Conservation (phyloP, 305 asterid genomes). For the Solanum hybrid region DNA sequence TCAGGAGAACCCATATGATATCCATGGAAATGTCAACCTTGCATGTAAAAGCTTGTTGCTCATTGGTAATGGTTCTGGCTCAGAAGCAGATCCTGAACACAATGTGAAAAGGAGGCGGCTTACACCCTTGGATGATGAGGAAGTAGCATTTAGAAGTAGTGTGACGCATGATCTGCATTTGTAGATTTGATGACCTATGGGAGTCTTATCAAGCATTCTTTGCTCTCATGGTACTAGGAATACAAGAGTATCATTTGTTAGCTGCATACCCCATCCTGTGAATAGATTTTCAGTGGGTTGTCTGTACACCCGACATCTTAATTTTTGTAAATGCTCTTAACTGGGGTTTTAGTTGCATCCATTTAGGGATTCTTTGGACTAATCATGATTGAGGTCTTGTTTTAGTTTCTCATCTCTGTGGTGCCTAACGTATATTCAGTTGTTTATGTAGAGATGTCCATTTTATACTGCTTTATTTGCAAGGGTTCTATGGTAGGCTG, state of each 20-base stretch:
- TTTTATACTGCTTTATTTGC: not conserved
- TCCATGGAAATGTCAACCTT: too few species aligned
- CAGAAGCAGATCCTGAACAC: too few species aligned
- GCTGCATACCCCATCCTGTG: not conserved
- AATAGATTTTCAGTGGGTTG: not conserved
- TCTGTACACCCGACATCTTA: not conserved
- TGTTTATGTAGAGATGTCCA: not conserved
- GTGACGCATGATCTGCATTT: conserved; percentile 18
- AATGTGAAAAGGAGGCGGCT: too few species aligned
- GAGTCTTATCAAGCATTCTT: not conserved
- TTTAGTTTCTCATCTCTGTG: not conserved
- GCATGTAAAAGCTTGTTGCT: too few species aligned
- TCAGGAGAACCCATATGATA: too few species aligned
- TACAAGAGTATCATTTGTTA: not conserved
- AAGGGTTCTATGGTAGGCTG: not conserved
- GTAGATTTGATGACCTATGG: not conserved
- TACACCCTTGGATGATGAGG: conserved; percentile 7
- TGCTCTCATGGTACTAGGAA: not conserved
- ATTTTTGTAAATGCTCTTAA: not conserved
- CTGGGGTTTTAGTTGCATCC: not conserved
- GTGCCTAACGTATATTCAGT: not conserved
- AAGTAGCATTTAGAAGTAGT: conserved; percentile 12
- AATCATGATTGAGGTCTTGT: not conserved
- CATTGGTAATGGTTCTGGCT: too few species aligned
- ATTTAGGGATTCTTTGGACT: not conserved